Evolutionary conservation across 2,329 filamentous ascomycete genomes (phyloP).

Genomic region (Monilinia vaccinii-corymbosi): DNA sequence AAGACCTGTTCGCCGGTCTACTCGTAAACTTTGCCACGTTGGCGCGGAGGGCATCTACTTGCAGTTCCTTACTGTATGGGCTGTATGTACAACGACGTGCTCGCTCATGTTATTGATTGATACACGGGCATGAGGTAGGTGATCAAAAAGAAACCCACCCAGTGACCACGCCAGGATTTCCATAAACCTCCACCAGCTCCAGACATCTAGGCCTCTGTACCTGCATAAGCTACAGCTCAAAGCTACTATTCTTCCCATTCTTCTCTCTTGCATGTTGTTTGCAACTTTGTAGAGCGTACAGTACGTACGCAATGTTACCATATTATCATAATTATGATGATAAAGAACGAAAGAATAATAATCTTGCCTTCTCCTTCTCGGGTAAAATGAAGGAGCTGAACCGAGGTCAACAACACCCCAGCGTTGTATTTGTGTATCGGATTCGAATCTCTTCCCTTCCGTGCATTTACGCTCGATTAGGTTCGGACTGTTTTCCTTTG

Average conservation of each 20-base stretch:
- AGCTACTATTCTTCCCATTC: neutral
- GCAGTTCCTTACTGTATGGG: neutral
- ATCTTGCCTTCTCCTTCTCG: no score
- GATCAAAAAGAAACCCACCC: no score
- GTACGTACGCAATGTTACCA: neutral
- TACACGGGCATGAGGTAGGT: neutral
- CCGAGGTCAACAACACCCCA: neutral
- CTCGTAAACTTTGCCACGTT: neutral
- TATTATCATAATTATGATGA: neutral
- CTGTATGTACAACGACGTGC: neutral
- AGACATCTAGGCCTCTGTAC: neutral
- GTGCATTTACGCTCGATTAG: neutral
- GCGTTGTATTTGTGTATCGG: neutral
- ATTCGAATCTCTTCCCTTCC: neutral
- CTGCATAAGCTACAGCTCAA: neutral
- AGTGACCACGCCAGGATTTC: neutral
- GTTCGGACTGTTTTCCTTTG: neutral
- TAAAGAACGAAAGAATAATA: neutral
- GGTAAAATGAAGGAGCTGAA: conserved; percentile 2
- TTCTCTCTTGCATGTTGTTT: neutral
- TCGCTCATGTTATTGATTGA: neutral
- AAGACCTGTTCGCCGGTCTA: neutral
- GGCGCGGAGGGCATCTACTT: neutral
- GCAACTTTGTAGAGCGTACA: neutral
- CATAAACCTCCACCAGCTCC: neutral